Base-by-base conservation (phyloP, 225 moss, liverwort and hornwort genomes). In the Ulota crispa region DNA sequence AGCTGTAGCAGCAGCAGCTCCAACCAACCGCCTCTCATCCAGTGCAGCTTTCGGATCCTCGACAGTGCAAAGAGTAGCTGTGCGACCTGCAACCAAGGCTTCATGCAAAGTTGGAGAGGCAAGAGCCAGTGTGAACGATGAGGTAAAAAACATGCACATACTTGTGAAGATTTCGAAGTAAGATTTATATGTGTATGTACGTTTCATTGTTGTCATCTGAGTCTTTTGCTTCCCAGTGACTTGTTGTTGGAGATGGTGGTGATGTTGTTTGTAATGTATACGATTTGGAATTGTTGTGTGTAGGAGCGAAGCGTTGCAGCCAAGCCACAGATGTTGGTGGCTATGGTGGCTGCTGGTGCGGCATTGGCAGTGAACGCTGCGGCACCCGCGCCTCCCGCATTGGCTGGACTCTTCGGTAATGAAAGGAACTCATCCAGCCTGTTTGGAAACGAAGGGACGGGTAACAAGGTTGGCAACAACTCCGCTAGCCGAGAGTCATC, bases 261-360 rank as follows among this genome's bases (percentile, higher is more conserved):
- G 15, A 16, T 18, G 50, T 9, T 6, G 18, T 64, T 39, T 2
- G 11, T 39, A 45, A 45, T 3, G 3, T 4, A 45, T 0, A 13
- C 14, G 12, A 45, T 45, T 3, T 45, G 45, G 45, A 12, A 45
- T 41, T 65, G 30, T 9, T 45, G 60, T 10, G 39, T 28, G 41
- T 69, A 86, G 82, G 79, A 78, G 60, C 63, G 28, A 30, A 59
- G 13, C 37, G 13, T 36, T 65, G 36, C 36, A 47, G 36, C 24
- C 27, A 75, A 64, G 75, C 61, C 68, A 24, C 73, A 64, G 14
- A 39, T 75, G 79, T 63, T 86, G 5, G 75, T 62, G 16, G 78
- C 82, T 3, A 73, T 82, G 5, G 75, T 75, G 2, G 86, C 82
- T 5, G 82, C 82, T 3, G 86, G 82, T 54, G 78, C 86, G 9